phyloP scores from a whole-genome alignment of 352 stramenopile genomes.

The Pythium aristosporum region DNA sequence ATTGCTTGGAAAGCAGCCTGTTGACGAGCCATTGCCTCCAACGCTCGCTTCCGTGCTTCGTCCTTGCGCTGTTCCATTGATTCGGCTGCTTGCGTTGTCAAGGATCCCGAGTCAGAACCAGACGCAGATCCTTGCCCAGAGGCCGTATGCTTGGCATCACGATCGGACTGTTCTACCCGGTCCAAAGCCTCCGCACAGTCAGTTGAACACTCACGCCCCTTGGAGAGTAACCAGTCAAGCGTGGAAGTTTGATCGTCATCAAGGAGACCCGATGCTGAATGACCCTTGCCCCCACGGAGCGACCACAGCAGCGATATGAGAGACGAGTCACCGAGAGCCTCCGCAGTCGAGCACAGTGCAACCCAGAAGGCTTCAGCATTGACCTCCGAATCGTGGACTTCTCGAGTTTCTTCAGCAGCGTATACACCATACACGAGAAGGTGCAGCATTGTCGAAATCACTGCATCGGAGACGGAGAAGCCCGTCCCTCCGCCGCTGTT shows the following conservation, averaged over 20 bases:
- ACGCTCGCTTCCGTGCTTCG: slow-evolving; percentile 70
- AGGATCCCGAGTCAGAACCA: not conserved
- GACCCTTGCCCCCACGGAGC: slow-evolving; percentile 40
- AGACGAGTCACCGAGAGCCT: slow-evolving; percentile 39
- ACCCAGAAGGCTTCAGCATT: slow-evolving; percentile 46
- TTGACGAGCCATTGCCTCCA: slow-evolving; percentile 79
- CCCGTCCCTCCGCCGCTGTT: slow-evolving; percentile 13
- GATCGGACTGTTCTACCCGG: slow-evolving; percentile 28
- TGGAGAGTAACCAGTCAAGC: slow-evolving; percentile 74
- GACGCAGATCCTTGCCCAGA: not conserved
- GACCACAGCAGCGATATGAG: slow-evolving; percentile 53
- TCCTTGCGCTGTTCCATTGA: slow-evolving; percentile 78
- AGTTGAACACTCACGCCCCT: slow-evolving; percentile 47
- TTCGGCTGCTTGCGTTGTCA: not conserved
- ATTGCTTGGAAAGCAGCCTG: slow-evolving; percentile 85
- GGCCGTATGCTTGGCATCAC: slow-evolving; percentile 2
- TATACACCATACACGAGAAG: slow-evolving; percentile 80
- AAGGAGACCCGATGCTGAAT: slow-evolving; percentile 33
- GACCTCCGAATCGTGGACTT: not conserved
- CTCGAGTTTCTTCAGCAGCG: slow-evolving; percentile 34
- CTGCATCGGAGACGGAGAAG: slow-evolving; percentile 69
- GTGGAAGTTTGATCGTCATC: slow-evolving; percentile 77
- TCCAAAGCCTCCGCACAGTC: slow-evolving; percentile 31
- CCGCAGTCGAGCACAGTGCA: slow-evolving; percentile 38
- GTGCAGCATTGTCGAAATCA: slow-evolving; percentile 82